Base-by-base conservation (phyloP, 345 rosid species). In the Laguncularia racemosa region DNA sequence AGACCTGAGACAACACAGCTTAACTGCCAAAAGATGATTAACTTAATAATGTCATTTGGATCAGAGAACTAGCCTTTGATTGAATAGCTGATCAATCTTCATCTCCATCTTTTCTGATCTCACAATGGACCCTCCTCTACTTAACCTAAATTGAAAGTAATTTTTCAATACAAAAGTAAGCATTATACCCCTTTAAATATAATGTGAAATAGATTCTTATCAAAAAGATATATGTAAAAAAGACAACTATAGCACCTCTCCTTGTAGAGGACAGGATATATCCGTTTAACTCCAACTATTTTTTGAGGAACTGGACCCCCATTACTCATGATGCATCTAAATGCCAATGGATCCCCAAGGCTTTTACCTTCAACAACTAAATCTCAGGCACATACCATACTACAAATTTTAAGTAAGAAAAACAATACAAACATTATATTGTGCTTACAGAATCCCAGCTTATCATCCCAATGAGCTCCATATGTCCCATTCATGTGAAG, bases 391-490 rank as follows among this genome's bases (percentile, higher is more conserved):
- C 44, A 50, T 57, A 13, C 33, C 14, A 49, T 12, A 12, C 20
- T 26, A 16, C 20, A 17, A 19, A 5, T 16, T 54, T n/a, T 16
- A 17, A 14, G 52, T 43, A 64, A 49, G 16, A 28, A 40, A 55
- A 59, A 59, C 44, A 50, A 50, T 28, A 66, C 21, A 57, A 57
- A 65, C 66, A 48, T 19, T 58, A 67, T 20, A 61, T 23, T 53
- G 56, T 55, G 65, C 97, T 83, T 82, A 89, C 98, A 84, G 56
- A 92, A 84, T 62, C 98, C 98, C 59, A 92, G 77, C 57, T 80
- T 79, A 63, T 86, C 96, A 49, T 88, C 91, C 98, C 98, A 92
- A 46, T 82, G 95, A 76, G 95, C 86, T 83, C 98, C 83, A 60
- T 83, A 84, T 15, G 98, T 89, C 59, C 96, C 98, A 81, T 92